These are phyloP conservation scores for Apophysomyces trapeziformis DNA, from an alignment of 371 early-diverging fungal genomes.

Conservation along the genomic window DNA sequence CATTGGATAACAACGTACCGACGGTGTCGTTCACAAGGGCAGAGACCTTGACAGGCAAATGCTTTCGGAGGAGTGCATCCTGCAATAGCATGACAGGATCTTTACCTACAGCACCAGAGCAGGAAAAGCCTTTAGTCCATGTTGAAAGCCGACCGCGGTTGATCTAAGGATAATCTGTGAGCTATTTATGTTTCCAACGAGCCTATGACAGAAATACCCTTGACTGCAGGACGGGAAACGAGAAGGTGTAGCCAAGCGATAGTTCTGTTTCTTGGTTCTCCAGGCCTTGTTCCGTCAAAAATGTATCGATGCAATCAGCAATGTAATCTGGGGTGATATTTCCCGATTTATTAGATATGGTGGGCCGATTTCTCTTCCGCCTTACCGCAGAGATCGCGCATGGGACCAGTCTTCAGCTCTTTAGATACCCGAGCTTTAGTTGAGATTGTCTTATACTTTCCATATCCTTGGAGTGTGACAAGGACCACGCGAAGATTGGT, in stretches of 20 bases:
- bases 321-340: slow-evolving; percentile 69
- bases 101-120: slow-evolving; percentile 79
- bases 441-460: slow-evolving; percentile 68
- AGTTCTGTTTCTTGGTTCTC: slow-evolving; percentile 43
- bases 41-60: slow-evolving; percentile 74
- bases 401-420: slow-evolving; percentile 70
- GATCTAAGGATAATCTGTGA: slow-evolving; percentile 34
- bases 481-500: slow-evolving; percentile 92
- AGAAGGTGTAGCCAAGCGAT: slow-evolving; percentile 93
- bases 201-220: slow-evolving; percentile 27
- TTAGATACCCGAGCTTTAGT: slow-evolving; percentile 85
- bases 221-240: slow-evolving; percentile 91
- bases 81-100: slow-evolving; percentile 90
- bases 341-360: not conserved
- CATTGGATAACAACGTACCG: slow-evolving; percentile 89
- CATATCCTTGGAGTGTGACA: slow-evolving; percentile 81
- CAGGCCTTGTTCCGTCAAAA: slow-evolving; percentile 67
- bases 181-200: slow-evolving; percentile 23
- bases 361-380: not conserved
- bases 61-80: slow-evolving; percentile 79
- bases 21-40: slow-evolving; percentile 98
- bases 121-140: slow-evolving; percentile 95
- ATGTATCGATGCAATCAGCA: slow-evolving; percentile 84
- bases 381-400: slow-evolving; percentile 53
- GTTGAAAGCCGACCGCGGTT: slow-evolving; percentile 76